phyloP scores from a whole-genome alignment of 2,329 filamentous ascomycete genomes.

The Trichoderma aggressivum region DNA sequence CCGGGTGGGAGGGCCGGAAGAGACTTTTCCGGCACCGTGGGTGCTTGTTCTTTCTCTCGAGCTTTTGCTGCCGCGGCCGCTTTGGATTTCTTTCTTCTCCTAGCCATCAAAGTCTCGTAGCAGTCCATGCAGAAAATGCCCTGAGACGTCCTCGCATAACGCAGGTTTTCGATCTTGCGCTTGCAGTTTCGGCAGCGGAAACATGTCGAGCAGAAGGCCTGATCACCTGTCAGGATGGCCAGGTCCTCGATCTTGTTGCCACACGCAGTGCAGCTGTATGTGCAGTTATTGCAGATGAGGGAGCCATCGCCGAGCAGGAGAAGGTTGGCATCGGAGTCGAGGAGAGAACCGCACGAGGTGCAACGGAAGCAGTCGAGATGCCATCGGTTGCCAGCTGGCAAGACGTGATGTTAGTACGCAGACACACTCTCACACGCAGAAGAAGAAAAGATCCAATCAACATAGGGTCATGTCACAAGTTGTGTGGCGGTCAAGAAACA shows the following conservation, averaged over 20 bases:
- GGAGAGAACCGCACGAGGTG: slow-evolving; percentile 89
- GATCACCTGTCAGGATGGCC: slow-evolving; percentile 94
- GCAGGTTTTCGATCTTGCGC: slow-evolving; percentile 95
- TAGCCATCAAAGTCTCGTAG: slow-evolving; percentile 93
- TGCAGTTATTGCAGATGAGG: slow-evolving; percentile 98
- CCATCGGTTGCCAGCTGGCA: slow-evolving; percentile 87
- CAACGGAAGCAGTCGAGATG: slow-evolving; percentile 99
- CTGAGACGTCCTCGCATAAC: slow-evolving; percentile 95
- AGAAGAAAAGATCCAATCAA: background rate
- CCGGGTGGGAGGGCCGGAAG: slow-evolving; percentile 84
- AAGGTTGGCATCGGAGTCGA: slow-evolving; percentile 97
- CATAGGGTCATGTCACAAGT: background rate
- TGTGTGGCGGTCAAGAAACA: slow-evolving; percentile 3
- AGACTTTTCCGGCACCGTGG: slow-evolving; percentile 82
- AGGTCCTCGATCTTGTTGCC: slow-evolving; percentile 97
- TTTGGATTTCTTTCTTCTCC: slow-evolving; percentile 82
- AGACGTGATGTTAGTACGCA: slow-evolving; percentile 27
- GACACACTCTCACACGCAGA: background rate
- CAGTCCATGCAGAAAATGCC: slow-evolving; percentile 99
- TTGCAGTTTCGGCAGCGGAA: slow-evolving; percentile 98
- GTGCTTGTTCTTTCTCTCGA: slow-evolving; percentile 60
- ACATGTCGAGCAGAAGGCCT: slow-evolving; percentile 95
- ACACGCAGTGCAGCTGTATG: slow-evolving; percentile 96
- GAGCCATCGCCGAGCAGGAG: slow-evolving; percentile 96
- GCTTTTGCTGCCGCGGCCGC: slow-evolving; percentile 57